A percentile compares a stretch with the other conserved stretches of the same genome.
phyloP scores from a whole-genome alignment of 208 protist species.

The Phytomonas francai region DNA sequence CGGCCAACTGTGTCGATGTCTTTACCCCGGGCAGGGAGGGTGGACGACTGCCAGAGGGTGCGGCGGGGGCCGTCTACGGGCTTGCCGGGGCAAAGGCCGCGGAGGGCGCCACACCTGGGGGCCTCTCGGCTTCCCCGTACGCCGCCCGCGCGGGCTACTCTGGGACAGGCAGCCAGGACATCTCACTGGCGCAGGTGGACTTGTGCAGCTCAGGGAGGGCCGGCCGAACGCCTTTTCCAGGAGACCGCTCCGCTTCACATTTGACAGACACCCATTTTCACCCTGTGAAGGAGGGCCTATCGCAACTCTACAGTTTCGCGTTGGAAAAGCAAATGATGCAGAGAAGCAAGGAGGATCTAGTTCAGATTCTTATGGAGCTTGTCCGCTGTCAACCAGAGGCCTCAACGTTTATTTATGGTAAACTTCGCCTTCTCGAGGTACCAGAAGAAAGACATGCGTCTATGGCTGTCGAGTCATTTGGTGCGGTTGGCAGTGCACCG shows the following conservation, averaged over 20 bases:
- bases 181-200: not conserved
- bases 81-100: too few relatives aligned
- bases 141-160: not conserved
- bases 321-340: conserved; percentile 47
- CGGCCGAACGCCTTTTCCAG: not conserved
- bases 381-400: conserved; percentile 53
- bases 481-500: not conserved
- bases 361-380: conserved; percentile 66
- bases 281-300: not conserved
- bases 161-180: not conserved
- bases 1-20: not conserved
- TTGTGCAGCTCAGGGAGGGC: not conserved
- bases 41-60: too few relatives aligned
- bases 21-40: not conserved
- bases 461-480: not conserved
- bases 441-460: conserved; percentile 19
- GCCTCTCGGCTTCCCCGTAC: conserved; percentile 18
- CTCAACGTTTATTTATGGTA: conserved; percentile 57
- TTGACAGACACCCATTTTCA: not conserved
- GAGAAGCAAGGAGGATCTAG: conserved; percentile 48
- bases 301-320: conserved; percentile 14
- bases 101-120: conserved; percentile 15
- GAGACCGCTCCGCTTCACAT: too few relatives aligned
- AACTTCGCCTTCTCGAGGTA: conserved; percentile 51
- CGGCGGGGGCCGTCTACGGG: too few relatives aligned